phyloP scores from a whole-genome alignment of 2,329 filamentous ascomycete species.

The Blastomyces gilchristii region DNA sequence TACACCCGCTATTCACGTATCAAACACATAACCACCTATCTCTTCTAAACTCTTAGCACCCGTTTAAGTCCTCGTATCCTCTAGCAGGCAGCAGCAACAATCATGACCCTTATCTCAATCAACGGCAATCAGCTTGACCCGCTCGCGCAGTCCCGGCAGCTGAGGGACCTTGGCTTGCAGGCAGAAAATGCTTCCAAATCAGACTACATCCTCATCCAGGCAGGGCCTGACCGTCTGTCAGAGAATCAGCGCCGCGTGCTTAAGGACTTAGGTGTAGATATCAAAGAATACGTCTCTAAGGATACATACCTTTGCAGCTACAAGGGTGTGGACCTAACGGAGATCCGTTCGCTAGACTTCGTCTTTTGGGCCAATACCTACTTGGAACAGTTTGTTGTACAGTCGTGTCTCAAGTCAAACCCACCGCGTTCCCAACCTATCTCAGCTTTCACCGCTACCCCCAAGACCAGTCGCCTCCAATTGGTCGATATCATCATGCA shows the following conservation, averaged over 20 bases:
- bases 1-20: not conserved
- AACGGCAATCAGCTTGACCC: slow-evolving; percentile 3
- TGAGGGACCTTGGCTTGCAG: not conserved
- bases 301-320: slow-evolving; percentile 5
- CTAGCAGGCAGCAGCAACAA: not conserved
- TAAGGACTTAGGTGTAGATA: not conserved
- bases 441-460: slow-evolving; percentile 8
- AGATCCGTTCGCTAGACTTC: not conserved
- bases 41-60: not conserved
- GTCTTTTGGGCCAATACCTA: slow-evolving; percentile 2
- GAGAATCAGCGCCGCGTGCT: not conserved
- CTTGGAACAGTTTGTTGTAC: not conserved
- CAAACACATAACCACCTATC: not conserved
- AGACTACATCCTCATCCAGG: slow-evolving; percentile 2
- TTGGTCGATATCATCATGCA: slow-evolving; percentile 14
- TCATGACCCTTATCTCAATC: not conserved
- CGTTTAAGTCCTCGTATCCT: not conserved
- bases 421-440: slow-evolving; percentile 7
- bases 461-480: slow-evolving; percentile 5
- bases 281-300: not conserved
- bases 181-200: slow-evolving; percentile 1
- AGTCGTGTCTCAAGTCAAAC: not conserved
- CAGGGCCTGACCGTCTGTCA: not conserved
- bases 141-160: not conserved
- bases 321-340: not conserved